Percentiles rank a stretch among this genome's conserved stretches.
Evolutionary conservation across 306 rosid species (phyloP).

Genomic region (Prinsepia uniflora): DNA sequence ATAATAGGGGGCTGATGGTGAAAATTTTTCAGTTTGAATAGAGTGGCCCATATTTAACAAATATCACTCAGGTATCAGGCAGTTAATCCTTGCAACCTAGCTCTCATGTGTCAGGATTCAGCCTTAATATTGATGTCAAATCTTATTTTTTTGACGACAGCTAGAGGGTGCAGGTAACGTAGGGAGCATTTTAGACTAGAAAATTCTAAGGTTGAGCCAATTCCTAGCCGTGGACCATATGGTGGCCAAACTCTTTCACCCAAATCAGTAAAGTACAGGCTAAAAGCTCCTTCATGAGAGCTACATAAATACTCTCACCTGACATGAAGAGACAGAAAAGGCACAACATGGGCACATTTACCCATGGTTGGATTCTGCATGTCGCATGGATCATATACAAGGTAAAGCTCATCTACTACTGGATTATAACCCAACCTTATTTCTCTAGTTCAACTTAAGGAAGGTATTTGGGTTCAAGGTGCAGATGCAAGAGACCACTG

Average conservation of each 20-base stretch:
- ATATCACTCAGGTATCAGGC: not conserved
- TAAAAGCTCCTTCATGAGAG: not conserved
- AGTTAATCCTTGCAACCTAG: not conserved
- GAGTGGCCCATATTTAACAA: not conserved
- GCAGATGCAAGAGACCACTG: conserved; percentile 6
- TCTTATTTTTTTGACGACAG: not conserved
- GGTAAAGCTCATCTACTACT: not conserved
- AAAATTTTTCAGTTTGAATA: not conserved
- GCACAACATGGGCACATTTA: not conserved
- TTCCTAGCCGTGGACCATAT: not conserved
- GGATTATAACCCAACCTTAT: not conserved
- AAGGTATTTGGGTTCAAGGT: conserved; percentile 5
- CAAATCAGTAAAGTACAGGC: not conserved
- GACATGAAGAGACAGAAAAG: not conserved
- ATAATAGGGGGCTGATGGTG: not conserved
- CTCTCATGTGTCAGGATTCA: not conserved
- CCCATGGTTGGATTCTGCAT: not conserved
- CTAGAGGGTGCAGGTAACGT: not conserved
- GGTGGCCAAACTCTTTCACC: not conserved
- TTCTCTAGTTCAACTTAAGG: not conserved
- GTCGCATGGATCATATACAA: not conserved
- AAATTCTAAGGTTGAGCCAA: not conserved
- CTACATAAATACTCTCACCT: not conserved
- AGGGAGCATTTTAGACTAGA: not conserved
- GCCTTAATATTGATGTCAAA: not conserved